Evolutionary conservation across 1,284 basidiomycete species (phyloP).

Genomic region (Trametes sp.): DNA sequence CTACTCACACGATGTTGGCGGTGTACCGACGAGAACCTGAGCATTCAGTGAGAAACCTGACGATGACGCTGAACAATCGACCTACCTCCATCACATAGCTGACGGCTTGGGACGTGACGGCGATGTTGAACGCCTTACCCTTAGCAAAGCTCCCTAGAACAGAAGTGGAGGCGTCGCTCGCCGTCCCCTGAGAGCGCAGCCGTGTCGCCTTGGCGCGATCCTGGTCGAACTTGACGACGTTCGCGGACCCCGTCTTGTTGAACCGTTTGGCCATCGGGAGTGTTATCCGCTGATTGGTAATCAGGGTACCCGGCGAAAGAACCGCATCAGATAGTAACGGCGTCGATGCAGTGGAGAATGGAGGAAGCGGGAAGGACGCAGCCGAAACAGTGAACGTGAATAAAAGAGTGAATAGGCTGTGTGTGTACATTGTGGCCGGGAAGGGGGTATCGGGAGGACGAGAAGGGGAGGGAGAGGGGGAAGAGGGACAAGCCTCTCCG

Average conservation of each 20-base stretch:
- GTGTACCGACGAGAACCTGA: slow-evolving; percentile 30
- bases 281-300: slow-evolving; percentile 2
- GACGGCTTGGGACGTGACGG: slow-evolving; percentile 32
- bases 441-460: background rate
- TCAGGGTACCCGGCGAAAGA: background rate
- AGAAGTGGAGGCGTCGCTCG: background rate
- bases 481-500: background rate
- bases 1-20: slow-evolving; percentile 30
- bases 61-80: background rate
- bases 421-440: slow-evolving; percentile 12
- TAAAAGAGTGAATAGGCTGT: slow-evolving; percentile 27
- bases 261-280: slow-evolving; percentile 30
- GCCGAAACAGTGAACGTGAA: slow-evolving; percentile 14
- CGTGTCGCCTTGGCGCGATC: slow-evolving; percentile 25
- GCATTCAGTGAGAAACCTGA: background rate
- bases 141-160: background rate
- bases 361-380: slow-evolving; percentile 11
- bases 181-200: slow-evolving; percentile 6
- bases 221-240: slow-evolving; percentile 29
- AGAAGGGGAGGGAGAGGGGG: background rate
- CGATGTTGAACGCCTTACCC: slow-evolving; percentile 17
- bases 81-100: slow-evolving; percentile 33
- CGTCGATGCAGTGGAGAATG: background rate
- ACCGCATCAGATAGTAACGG: background rate
- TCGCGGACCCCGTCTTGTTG: slow-evolving; percentile 29